phyloP scores from a whole-genome alignment of 2,329 filamentous ascomycete genomes.

The Cercospora berteroae region DNA sequence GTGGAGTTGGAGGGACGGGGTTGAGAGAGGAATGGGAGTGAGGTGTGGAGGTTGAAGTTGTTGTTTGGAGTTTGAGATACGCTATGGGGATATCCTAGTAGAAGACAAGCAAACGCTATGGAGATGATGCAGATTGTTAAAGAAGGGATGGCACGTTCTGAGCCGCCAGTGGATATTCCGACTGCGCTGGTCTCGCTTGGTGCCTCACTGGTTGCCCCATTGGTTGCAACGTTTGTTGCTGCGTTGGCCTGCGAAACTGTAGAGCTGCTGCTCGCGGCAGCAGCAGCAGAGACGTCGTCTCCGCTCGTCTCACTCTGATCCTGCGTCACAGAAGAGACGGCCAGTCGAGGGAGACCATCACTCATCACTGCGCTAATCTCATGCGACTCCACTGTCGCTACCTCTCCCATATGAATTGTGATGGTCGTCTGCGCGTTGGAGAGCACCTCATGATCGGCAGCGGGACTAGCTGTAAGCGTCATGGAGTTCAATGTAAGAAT shows the following conservation, averaged over 20 bases:
- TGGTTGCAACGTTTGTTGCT: background rate
- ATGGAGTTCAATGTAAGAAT: background rate
- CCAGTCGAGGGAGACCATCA: background rate
- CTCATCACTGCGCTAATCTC: background rate
- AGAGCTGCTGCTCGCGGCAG: background rate
- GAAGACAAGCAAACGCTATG: background rate
- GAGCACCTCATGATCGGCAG: background rate
- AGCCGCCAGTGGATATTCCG: background rate
- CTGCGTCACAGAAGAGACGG: background rate
- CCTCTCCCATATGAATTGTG: background rate
- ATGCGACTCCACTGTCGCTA: background rate
- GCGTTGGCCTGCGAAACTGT: background rate
- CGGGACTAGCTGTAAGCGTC: background rate
- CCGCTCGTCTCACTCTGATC: background rate
- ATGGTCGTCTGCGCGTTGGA: background rate
- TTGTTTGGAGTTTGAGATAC: background rate
- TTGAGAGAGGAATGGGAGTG: background rate
- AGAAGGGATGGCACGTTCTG: background rate
- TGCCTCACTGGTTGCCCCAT: background rate
- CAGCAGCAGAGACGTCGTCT: background rate
- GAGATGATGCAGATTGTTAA: background rate
- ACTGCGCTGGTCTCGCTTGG: background rate
- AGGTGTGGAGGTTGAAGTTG: background rate
- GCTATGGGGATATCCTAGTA: background rate
- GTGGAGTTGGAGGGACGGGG: conserved; percentile 4